These are phyloP conservation scores for Leccinum subtestaceum DNA, from an alignment of 768 basidiomycete species.

Conservation along the genomic window DNA sequence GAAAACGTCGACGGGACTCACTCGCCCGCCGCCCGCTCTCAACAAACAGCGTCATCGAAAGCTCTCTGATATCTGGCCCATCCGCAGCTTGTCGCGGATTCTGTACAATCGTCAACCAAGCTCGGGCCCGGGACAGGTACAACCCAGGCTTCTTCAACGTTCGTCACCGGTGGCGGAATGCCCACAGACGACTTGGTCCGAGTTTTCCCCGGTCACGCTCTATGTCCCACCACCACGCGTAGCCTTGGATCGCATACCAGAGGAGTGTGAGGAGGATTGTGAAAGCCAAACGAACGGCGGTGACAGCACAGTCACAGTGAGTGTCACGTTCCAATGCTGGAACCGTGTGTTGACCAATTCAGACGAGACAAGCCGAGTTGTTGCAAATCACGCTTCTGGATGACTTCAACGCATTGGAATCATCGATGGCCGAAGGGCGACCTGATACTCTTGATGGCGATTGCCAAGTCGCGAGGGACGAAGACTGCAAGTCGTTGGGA, in stretches of 20 bases:
- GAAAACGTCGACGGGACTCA: constrained; percentile 12
- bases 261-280: constrained; percentile 26
- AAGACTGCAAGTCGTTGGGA: constrained; percentile 20
- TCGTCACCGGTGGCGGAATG: background rate
- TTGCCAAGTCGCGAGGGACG: constrained; percentile 2
- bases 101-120: constrained; percentile 8
- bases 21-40: constrained; percentile 14
- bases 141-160: background rate
- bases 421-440: background rate
- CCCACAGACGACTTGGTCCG: constrained; percentile 31
- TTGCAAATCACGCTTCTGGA: background rate
- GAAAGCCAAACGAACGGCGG: constrained; percentile 20
- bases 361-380: background rate
- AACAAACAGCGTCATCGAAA: constrained; percentile 13
- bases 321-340: constrained; percentile 11
- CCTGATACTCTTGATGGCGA: background rate
- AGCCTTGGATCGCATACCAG: constrained; percentile 27
- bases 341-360: background rate
- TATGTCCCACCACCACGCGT: constrained; percentile 22
- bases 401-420: background rate
- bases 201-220: constrained; percentile 21
- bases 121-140: background rate
- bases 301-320: constrained; percentile 12
- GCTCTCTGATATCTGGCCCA: constrained; percentile 21
- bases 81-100: constrained; percentile 17